A percentile compares a stretch with the other conserved stretches of the same genome.
phyloP scores from a whole-genome alignment of 2,329 filamentous ascomycete genomes.

The Sordariomycetes sp. region DNA sequence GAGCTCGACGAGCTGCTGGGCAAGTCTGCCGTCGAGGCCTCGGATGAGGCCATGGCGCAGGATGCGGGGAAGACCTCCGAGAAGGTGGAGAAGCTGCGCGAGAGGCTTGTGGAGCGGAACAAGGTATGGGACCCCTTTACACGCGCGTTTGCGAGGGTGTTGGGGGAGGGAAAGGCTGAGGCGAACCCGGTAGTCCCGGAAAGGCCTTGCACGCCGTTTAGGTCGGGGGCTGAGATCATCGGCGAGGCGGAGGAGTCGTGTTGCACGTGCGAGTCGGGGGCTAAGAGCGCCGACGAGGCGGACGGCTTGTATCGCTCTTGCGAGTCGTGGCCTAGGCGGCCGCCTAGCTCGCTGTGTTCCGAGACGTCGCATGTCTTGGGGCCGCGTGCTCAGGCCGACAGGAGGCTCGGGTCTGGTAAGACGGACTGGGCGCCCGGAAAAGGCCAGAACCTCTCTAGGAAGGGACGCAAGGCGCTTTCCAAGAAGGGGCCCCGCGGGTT shows the following conservation, averaged over 20 bases:
- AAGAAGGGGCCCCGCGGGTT: too few species aligned
- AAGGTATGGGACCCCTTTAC: slow-evolving; percentile 32
- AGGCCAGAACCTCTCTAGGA: background rate
- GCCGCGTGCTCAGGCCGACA: background rate
- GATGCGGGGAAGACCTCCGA: slow-evolving; percentile 28
- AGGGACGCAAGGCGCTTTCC: background rate
- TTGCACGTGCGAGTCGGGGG: too few species aligned
- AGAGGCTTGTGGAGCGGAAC: slow-evolving; percentile 39
- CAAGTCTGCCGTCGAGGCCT: slow-evolving; percentile 15
- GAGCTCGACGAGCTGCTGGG: slow-evolving; percentile 30
- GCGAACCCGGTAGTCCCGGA: background rate
- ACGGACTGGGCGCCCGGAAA: background rate
- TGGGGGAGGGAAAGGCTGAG: background rate
- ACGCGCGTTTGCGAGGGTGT: background rate
- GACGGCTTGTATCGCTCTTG: too few species aligned
- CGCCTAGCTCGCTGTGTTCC: background rate
- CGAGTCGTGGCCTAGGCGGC: background rate
- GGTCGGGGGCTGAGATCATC: background rate
- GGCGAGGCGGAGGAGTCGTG: background rate
- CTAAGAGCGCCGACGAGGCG: too few species aligned
- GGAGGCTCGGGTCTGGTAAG: background rate
- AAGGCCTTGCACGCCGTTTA: background rate
- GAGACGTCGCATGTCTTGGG: background rate
- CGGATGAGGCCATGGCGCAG: slow-evolving; percentile 20
- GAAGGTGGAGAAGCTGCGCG: slow-evolving; percentile 44